A percentile compares a stretch with the other conserved stretches of the same genome.
These are phyloP conservation scores for Trichoderma oligosporum DNA, from an alignment of 2,329 filamentous ascomycete genomes.

Conservation along the genomic window DNA sequence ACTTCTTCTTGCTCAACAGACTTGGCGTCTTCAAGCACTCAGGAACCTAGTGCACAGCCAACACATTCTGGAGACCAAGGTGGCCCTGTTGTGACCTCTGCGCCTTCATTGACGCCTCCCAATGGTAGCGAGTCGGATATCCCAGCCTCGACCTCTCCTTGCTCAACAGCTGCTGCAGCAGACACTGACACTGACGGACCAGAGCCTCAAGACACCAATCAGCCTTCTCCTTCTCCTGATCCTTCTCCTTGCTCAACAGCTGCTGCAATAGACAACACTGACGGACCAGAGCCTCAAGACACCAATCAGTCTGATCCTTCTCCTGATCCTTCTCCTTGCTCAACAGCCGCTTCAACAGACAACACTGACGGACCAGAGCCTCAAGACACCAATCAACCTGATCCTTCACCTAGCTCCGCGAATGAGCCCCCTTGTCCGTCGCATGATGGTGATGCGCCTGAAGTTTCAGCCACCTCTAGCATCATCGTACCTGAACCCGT, in stretches of 20 bases:
- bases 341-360: neutral
- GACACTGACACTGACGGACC: neutral
- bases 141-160: neutral
- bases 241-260: neutral
- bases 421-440: neutral
- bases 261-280: neutral
- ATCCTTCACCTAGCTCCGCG: neutral
- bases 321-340: too few relatives aligned
- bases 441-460: neutral
- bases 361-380: neutral
- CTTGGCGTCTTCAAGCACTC: neutral
- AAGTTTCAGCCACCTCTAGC: neutral
- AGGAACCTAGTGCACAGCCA: neutral
- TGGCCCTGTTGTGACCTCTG: neutral
- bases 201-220: neutral
- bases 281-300: neutral
- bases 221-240: neutral
- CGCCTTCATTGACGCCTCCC: neutral
- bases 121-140: neutral
- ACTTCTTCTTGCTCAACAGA: neutral
- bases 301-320: too few relatives aligned
- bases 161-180: neutral
- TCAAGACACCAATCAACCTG: neutral
- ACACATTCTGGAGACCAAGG: neutral
- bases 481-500: neutral